Evolutionary conservation across 2,329 filamentous ascomycete genomes (phyloP), one percentile per base, ranked within the genome.

Genomic region (Trichoderma citrinoviride): DNA sequence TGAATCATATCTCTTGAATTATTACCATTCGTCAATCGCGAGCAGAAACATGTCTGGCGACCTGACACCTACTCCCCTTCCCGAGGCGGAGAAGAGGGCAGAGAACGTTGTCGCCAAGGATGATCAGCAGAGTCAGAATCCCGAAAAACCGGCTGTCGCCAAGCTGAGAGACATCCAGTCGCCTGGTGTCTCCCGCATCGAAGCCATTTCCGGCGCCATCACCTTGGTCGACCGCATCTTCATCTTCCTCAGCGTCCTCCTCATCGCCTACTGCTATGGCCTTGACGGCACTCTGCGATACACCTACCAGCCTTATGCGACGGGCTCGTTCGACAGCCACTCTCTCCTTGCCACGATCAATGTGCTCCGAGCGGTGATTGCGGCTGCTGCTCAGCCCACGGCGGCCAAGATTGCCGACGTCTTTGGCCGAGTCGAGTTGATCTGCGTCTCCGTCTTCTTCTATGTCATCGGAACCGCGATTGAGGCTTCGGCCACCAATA

Each of bases 221-320:
- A 85, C 82, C 19, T 67, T 75, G 4, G 65, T 69, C 15, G 85
- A 89, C 71, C 84, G 85, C 33, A 68, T 85, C 66, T 78, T 80
- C 67, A 81, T 90, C 72, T 89, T 89, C 74, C 70, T 83, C 10
- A 80, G 85, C 25, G 78, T 89, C 67, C 89, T 90, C 72, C 73
- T 90, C 37, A 77, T 89, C 61, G 83, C 86, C 12, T 90, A 88
- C 72, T 84, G 82, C 40, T 90, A 89, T 72, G 83, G 85, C 2
- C 78, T 89, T 23, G 86, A 88, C 67, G 83, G 83, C 25, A 83
- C 79, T 1, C 77, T 88, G 49, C 81, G 86, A 15, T 82, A 80
- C 67, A 79, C 80, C 7, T 86, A 84, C 72, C 84, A 86, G 78
- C 79, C 85, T 6, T 73, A 77, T 57, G 87, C 86, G 1, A 85